Percentiles rank a stretch among this genome's conserved stretches.
These are phyloP conservation scores for Nicotiana sylvestris DNA, from an alignment of 257 asterid genomes.

Conservation along the genomic window DNA sequence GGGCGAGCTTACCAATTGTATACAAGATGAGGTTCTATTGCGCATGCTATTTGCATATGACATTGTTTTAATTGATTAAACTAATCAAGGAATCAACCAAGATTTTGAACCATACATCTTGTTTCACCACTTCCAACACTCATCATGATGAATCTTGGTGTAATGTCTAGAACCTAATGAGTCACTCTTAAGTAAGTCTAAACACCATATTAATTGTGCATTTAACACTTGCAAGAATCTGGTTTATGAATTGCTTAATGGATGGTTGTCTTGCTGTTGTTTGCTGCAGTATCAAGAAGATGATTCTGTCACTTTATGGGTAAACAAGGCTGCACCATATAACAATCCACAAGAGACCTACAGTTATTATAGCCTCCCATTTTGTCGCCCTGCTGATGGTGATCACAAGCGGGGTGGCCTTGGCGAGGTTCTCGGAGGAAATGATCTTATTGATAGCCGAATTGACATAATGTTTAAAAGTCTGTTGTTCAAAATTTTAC, in stretches of 20 bases:
- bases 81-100: too few species aligned
- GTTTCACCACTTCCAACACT: not conserved
- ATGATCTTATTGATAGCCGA: constrained; percentile 67
- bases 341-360: constrained; percentile 78
- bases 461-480: constrained; percentile 62
- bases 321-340: constrained; percentile 67
- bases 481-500: constrained; percentile 20
- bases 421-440: constrained; percentile 71
- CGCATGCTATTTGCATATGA: too few species aligned
- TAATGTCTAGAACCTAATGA: not conserved
- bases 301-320: constrained; percentile 63
- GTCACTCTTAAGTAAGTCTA: not conserved
- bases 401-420: constrained; percentile 62
- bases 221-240: not conserved
- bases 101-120: not conserved
- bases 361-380: constrained; percentile 70
- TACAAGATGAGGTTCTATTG: too few species aligned
- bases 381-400: constrained; percentile 46
- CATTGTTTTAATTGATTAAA: too few species aligned
- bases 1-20: too few species aligned
- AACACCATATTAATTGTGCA: not conserved
- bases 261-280: not conserved
- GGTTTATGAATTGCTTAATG: not conserved
- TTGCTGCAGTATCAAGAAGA: constrained; percentile 52
- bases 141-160: not conserved